Evolutionary conservation across 2,329 filamentous ascomycete genomes (phyloP).

Genomic region (Cercospora zeae-maydis): DNA sequence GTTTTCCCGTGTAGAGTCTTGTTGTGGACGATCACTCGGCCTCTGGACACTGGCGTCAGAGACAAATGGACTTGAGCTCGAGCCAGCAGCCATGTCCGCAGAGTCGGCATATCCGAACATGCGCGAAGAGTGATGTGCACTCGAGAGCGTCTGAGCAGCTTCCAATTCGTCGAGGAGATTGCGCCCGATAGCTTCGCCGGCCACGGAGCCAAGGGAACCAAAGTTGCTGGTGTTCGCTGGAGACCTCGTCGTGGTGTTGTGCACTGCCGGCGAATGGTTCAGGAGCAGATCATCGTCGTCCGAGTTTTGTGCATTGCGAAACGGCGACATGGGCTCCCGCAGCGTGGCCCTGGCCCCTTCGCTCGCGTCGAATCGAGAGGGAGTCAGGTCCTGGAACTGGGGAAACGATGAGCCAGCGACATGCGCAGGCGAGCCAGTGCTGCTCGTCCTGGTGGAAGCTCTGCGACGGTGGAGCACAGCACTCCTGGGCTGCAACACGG

Average conservation of each 20-base stretch:
- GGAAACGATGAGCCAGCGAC: slow-evolving; percentile 9
- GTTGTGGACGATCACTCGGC: neutral
- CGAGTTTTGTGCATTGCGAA: neutral
- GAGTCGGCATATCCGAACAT: slow-evolving; percentile 1
- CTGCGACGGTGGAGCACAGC: neutral
- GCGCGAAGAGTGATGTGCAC: neutral
- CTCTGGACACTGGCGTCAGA: slow-evolving; percentile 6
- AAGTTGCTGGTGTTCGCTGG: slow-evolving; percentile 21
- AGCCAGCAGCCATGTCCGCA: neutral
- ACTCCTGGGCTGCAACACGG: neutral
- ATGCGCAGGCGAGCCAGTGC: slow-evolving; percentile 2
- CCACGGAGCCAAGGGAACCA: slow-evolving; percentile 27
- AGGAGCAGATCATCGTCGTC: slow-evolving; percentile 10
- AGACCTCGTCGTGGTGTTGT: neutral
- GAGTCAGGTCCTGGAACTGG: slow-evolving; percentile 1
- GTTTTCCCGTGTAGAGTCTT: neutral
- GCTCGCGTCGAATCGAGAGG: neutral
- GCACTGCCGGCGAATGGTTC: slow-evolving; percentile 2
- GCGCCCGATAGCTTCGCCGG: slow-evolving; percentile 23
- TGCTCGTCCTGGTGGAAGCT: slow-evolving; percentile 1
- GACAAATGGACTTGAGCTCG: slow-evolving; percentile 14
- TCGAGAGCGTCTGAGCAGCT: slow-evolving; percentile 20
- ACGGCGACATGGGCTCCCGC: neutral
- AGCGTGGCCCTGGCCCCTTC: neutral
- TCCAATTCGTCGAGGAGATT: slow-evolving; percentile 38